A percentile compares a stretch with the other conserved stretches of the same genome.
phyloP scores from a whole-genome alignment of 345 rosid species.

The Noccaea bulbosa region DNA sequence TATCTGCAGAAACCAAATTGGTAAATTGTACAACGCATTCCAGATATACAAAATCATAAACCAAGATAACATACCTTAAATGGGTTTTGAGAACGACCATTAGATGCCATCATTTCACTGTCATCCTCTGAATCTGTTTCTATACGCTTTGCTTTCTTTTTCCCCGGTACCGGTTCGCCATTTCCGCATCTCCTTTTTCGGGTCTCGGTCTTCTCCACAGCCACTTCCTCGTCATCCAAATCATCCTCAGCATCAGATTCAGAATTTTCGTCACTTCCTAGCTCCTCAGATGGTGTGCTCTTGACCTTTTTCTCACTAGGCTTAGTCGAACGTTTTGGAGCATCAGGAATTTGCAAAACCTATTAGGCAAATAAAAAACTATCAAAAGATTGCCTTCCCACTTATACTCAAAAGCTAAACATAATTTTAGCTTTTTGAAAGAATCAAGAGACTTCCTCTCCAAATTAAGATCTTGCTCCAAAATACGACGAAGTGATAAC shows the following conservation, averaged over 20 bases:
- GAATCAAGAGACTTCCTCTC: conserved; percentile 68
- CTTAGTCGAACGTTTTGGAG: conserved; percentile 45
- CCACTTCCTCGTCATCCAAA: conserved; percentile 45
- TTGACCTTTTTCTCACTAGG: conserved; percentile 48
- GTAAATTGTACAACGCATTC: conserved; percentile 7
- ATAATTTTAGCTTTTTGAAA: conserved; percentile 50
- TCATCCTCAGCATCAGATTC: conserved; percentile 52
- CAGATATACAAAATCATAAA: conserved; percentile 16
- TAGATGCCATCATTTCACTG: conserved; percentile 53
- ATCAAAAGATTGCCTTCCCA: conserved; percentile 18
- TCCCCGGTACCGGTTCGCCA: conserved; percentile 50
- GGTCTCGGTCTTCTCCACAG: conserved; percentile 48
- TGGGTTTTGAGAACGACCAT: conserved; percentile 32
- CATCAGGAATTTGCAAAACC: conserved; percentile 39
- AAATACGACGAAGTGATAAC: conserved; percentile 77
- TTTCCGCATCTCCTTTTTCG: conserved; percentile 57
- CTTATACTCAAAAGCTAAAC: neutral
- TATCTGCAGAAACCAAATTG: conserved; percentile 50
- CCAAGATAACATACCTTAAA: conserved; percentile 51
- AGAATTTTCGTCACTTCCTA: conserved; percentile 46
- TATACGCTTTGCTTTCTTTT: conserved; percentile 57
- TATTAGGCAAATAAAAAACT: conserved; percentile 22
- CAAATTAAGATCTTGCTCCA: conserved; percentile 85
- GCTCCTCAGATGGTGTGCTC: conserved; percentile 48
- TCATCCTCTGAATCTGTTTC: conserved; percentile 47